These are phyloP conservation scores for Talinum fruticosum DNA, from an alignment of 148 eudicot species.

Conservation along the genomic window DNA sequence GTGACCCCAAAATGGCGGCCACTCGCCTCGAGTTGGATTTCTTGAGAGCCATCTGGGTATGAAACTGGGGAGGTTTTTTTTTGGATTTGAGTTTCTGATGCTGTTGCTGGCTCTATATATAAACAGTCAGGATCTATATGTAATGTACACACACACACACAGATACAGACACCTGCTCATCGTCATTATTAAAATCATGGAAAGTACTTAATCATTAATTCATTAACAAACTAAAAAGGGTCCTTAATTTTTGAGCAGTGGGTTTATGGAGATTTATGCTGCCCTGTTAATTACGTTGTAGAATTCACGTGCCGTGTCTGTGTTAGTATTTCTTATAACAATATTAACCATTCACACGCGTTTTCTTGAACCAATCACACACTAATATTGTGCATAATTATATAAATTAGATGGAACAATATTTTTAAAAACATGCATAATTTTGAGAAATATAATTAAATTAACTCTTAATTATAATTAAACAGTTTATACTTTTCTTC, in stretches of 20 bases:
- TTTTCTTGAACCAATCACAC: too few species aligned
- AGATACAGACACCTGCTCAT: constrained; percentile 14
- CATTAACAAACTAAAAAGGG: not conserved
- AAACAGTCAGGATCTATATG: constrained; percentile 22
- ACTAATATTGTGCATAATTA: too few species aligned
- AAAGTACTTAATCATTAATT: constrained; percentile 16
- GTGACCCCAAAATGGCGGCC: constrained; percentile 78
- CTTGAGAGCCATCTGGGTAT: constrained; percentile 27
- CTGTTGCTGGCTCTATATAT: not conserved
- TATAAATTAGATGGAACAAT: too few species aligned
- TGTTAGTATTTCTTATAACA: too few species aligned
- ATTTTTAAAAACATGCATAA: too few species aligned
- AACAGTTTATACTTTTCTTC: too few species aligned
- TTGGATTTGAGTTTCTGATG: constrained; percentile 21
- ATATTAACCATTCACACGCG: too few species aligned
- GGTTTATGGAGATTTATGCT: constrained; percentile 30
- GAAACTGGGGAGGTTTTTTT: not conserved
- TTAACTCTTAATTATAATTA: too few species aligned
- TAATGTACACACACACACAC: not conserved
- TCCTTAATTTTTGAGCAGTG: constrained; percentile 21
- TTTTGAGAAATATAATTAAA: too few species aligned
- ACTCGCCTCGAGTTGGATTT: constrained; percentile 36
- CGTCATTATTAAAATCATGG: not conserved
- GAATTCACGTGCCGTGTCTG: constrained; percentile 35
- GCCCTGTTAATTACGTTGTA: constrained; percentile 14